Conservation (phyloP, 306 rosid genomes). For the Comarum palustre region DNA sequence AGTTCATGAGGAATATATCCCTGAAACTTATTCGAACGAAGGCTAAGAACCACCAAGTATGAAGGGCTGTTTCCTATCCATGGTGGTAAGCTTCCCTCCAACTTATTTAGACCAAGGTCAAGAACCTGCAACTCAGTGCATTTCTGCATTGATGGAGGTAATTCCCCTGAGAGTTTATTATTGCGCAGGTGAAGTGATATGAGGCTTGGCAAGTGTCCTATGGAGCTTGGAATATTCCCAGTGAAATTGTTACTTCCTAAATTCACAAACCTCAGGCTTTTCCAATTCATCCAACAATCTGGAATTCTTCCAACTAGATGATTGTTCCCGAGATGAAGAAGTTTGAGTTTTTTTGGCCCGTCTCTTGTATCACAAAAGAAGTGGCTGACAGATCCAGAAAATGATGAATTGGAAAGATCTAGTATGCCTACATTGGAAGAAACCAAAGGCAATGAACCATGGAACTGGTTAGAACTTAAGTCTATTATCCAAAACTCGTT, state of each 20-base stretch:
- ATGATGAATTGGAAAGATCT: conserved; percentile 9
- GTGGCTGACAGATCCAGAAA: conserved; percentile 12
- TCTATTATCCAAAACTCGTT: not conserved
- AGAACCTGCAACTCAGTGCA: not conserved
- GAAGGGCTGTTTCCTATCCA: conserved; percentile 8
- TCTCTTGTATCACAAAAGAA: not conserved
- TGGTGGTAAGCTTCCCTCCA: conserved; percentile 15
- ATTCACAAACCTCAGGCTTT: not conserved
- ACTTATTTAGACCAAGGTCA: conserved; percentile 7
- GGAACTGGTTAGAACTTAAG: conserved; percentile 8
- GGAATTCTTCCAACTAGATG: conserved; percentile 23
- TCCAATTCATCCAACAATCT: conserved; percentile 27
- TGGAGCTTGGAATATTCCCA: conserved; percentile 44
- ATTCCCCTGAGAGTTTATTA: conserved; percentile 22
- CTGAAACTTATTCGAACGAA: conserved; percentile 12
- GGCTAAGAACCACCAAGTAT: not conserved
- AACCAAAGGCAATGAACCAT: not conserved
- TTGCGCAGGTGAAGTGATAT: conserved; percentile 4
- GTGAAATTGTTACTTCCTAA: conserved; percentile 30
- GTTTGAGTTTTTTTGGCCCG: not conserved
- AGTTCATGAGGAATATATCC: not conserved
- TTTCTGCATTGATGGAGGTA: conserved; percentile 9
- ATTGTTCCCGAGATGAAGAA: conserved; percentile 14
- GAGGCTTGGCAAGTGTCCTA: conserved; percentile 10
- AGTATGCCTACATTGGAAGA: not conserved